phyloP scores from a whole-genome alignment of 257 asterid genomes.

The Solanum sparsipilum region DNA sequence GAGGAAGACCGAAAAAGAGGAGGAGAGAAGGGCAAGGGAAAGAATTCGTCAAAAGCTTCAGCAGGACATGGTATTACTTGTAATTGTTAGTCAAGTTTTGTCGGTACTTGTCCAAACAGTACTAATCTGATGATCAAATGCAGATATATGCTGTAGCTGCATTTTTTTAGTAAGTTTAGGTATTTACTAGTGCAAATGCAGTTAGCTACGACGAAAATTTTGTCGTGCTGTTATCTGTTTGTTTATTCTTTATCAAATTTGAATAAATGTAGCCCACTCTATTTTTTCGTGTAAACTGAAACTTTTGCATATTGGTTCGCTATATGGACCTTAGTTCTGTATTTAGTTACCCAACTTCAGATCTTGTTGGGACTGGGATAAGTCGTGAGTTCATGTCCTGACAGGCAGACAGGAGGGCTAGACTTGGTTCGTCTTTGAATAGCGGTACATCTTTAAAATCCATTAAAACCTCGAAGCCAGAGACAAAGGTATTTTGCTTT shows the following conservation, averaged over 20 bases:
- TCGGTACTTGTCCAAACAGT: background rate
- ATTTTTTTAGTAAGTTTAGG: background rate
- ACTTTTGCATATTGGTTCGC: background rate
- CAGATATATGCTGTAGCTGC: background rate
- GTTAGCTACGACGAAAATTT: background rate
- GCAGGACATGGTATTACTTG: slow-evolving; percentile 57
- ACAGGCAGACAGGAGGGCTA: slow-evolving; percentile 43
- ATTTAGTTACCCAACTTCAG: background rate
- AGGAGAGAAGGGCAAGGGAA: slow-evolving; percentile 54
- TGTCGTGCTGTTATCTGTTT: background rate
- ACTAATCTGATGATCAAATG: background rate
- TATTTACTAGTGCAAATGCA: background rate
- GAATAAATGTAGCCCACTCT: background rate
- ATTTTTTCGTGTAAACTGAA: background rate
- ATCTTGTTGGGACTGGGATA: background rate
- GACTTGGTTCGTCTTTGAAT: slow-evolving; percentile 24
- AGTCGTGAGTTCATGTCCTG: background rate
- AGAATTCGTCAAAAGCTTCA: slow-evolving; percentile 52
- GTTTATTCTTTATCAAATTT: background rate
- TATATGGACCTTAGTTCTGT: background rate
- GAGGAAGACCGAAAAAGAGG: slow-evolving; percentile 48
- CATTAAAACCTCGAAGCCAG: slow-evolving; percentile 6
- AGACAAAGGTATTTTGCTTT: slow-evolving; percentile 20
- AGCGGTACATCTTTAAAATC: slow-evolving; percentile 11
- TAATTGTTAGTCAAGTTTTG: background rate